Percentiles rank a stretch among this genome's conserved stretches.
phyloP scores from a whole-genome alignment of 2,329 filamentous ascomycete genomes.

The Aspergillus melleus region DNA sequence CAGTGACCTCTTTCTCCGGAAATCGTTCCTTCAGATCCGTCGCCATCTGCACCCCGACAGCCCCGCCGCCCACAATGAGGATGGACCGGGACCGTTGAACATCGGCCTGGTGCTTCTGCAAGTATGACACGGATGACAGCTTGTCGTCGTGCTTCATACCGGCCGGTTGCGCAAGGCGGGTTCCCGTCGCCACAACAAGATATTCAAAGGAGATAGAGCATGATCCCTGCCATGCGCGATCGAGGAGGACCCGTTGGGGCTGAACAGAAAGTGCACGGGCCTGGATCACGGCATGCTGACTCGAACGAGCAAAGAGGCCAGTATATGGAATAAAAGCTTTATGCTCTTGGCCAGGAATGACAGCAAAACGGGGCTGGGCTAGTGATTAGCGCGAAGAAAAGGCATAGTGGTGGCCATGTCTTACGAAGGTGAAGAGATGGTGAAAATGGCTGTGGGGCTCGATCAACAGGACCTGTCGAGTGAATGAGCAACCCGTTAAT shows the following conservation, averaged over 20 bases:
- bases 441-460: slow-evolving; percentile 40
- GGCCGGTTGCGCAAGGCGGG: slow-evolving; percentile 33
- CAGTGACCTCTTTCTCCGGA: slow-evolving; percentile 47
- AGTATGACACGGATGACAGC: slow-evolving; percentile 31
- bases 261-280: slow-evolving; percentile 33
- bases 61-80: slow-evolving; percentile 48
- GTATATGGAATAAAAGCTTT: slow-evolving; percentile 39
- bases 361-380: slow-evolving; percentile 33
- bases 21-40: slow-evolving; percentile 51
- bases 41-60: slow-evolving; percentile 54
- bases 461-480: slow-evolving; percentile 30
- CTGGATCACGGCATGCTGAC: slow-evolving; percentile 30
- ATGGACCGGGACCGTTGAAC: slow-evolving; percentile 32
- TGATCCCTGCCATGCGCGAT: slow-evolving; percentile 37
- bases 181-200: slow-evolving; percentile 36
- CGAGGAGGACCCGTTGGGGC: slow-evolving; percentile 28
- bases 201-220: slow-evolving; percentile 34
- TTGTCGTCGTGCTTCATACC: slow-evolving; percentile 37
- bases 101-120: slow-evolving; percentile 33
- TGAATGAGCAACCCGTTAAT: background rate
- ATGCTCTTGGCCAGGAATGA: slow-evolving; percentile 36
- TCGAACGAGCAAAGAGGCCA: slow-evolving; percentile 27
- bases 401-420: background rate
- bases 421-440: slow-evolving; percentile 38
- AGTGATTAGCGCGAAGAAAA: background rate